Evolutionary conservation across 2,329 filamentous ascomycete species (phyloP).

Genomic region (Dactylellina drechsleri): DNA sequence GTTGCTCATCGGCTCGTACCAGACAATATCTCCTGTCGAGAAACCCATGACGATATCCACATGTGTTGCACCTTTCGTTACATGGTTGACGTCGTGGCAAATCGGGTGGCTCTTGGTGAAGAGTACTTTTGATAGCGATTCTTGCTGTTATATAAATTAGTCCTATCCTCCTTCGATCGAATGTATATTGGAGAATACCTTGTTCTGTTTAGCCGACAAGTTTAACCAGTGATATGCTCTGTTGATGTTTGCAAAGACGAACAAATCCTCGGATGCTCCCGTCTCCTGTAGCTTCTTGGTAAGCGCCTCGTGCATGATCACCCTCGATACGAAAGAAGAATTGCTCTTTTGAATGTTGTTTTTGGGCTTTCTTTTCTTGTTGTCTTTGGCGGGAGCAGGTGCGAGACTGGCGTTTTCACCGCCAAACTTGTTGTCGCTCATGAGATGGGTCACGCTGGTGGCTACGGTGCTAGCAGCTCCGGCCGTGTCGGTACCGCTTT

Average conservation of each 20-base stretch:
- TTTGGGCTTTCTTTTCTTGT: conserved; percentile 91
- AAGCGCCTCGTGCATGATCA: conserved; percentile 86
- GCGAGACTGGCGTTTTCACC: conserved; percentile 82
- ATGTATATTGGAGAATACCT: conserved; percentile 63
- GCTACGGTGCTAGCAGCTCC: conserved; percentile 35
- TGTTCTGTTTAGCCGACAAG: conserved; percentile 74
- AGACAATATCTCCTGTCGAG: conserved; percentile 95
- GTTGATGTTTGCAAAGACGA: conserved; percentile 95
- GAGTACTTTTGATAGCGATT: conserved; percentile 92
- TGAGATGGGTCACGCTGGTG: conserved; percentile 52
- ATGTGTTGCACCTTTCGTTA: conserved; percentile 81
- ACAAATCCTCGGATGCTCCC: conserved; percentile 76
- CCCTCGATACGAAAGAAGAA: conserved; percentile 96
- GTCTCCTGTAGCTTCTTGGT: conserved; percentile 83
- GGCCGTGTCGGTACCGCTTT: conserved; percentile 54
- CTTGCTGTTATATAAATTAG: conserved; percentile 67
- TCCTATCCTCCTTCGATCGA: no score
- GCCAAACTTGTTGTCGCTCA: conserved; percentile 69
- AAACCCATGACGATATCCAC: conserved; percentile 95
- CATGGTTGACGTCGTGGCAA: conserved; percentile 88
- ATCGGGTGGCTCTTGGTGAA: conserved; percentile 97
- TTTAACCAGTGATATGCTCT: conserved; percentile 97
- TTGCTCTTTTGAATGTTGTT: conserved; percentile 99
- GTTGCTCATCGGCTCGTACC: conserved; percentile 97
- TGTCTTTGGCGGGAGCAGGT: conserved; percentile 72